These are phyloP conservation scores for Pseudogymnoascus sp. DNA, from an alignment of 2,329 filamentous ascomycete genomes.

Conservation along the genomic window DNA sequence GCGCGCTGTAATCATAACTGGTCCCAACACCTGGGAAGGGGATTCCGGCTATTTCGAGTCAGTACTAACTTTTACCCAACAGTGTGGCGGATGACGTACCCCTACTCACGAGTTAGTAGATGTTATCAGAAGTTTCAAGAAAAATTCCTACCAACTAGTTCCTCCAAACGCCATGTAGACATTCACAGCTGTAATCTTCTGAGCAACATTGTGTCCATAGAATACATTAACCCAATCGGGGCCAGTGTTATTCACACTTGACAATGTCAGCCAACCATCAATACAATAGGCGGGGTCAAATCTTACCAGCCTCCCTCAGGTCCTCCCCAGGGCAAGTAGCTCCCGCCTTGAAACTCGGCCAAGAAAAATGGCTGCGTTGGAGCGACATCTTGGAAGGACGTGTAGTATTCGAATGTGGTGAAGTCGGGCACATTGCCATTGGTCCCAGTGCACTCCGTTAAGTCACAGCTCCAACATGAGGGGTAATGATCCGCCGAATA, in stretches of 20 bases:
- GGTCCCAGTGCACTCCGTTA: slow-evolving; percentile 49
- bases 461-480: slow-evolving; percentile 54
- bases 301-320: neutral
- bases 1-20: slow-evolving; percentile 56
- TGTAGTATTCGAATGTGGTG: slow-evolving; percentile 27
- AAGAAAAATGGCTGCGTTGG: slow-evolving; percentile 36
- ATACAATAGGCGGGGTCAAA: neutral
- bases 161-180: slow-evolving; percentile 59
- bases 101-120: neutral
- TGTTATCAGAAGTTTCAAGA: neutral
- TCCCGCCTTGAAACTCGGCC: slow-evolving; percentile 51
- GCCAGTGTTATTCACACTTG: slow-evolving; percentile 37
- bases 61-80: neutral
- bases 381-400: slow-evolving; percentile 23
- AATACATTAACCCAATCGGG: slow-evolving; percentile 55
- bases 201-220: slow-evolving; percentile 52
- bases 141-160: slow-evolving; percentile 42
- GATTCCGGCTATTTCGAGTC: slow-evolving; percentile 36
- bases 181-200: slow-evolving; percentile 49
- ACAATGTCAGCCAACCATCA: slow-evolving; percentile 29
- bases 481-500: slow-evolving; percentile 44
- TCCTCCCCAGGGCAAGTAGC: slow-evolving; percentile 29
- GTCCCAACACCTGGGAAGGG: slow-evolving; percentile 49
- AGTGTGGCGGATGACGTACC: neutral
- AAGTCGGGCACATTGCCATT: slow-evolving; percentile 50